These are phyloP conservation scores for Chaetomium strumarium DNA, from an alignment of 2,329 filamentous ascomycete species.

Conservation along the genomic window DNA sequence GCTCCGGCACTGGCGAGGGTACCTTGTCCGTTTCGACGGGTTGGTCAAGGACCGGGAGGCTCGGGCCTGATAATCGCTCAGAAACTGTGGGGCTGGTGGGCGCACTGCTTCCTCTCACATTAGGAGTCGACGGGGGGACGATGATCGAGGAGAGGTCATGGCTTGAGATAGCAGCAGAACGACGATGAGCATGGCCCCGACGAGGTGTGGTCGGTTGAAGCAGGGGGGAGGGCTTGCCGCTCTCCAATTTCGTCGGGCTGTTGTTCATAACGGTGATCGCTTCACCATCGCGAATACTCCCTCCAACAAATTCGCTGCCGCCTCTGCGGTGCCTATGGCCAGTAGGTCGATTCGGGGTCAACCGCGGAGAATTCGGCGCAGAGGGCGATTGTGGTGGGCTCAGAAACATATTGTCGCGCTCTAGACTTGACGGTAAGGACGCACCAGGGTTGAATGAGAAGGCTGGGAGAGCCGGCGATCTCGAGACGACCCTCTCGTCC, in stretches of 20 bases:
- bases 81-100: constrained; percentile 54
- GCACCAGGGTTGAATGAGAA: constrained; percentile 53
- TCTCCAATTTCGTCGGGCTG: constrained; percentile 61
- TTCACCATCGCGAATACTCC: constrained; percentile 54
- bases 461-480: constrained; percentile 42
- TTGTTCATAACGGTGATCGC: constrained; percentile 58
- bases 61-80: constrained; percentile 27
- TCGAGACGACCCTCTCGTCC: constrained; percentile 25
- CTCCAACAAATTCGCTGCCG: constrained; percentile 82
- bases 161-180: constrained; percentile 76
- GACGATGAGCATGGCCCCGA: constrained; percentile 71
- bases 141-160: constrained; percentile 67
- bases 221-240: constrained; percentile 51
- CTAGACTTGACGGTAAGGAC: constrained; percentile 27
- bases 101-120: constrained; percentile 53
- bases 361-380: constrained; percentile 45
- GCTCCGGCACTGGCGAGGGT: constrained; percentile 11
- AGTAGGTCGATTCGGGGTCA: constrained; percentile 46
- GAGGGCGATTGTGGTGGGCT: constrained; percentile 52
- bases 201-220: constrained; percentile 48
- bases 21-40: constrained; percentile 6
- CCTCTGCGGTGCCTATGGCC: constrained; percentile 74
- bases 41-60: constrained; percentile 22
- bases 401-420: constrained; percentile 37
- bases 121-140: constrained; percentile 52